phyloP scores from a whole-genome alignment of 1,139 yeast species.

The Yamadazyma blattariae region DNA sequence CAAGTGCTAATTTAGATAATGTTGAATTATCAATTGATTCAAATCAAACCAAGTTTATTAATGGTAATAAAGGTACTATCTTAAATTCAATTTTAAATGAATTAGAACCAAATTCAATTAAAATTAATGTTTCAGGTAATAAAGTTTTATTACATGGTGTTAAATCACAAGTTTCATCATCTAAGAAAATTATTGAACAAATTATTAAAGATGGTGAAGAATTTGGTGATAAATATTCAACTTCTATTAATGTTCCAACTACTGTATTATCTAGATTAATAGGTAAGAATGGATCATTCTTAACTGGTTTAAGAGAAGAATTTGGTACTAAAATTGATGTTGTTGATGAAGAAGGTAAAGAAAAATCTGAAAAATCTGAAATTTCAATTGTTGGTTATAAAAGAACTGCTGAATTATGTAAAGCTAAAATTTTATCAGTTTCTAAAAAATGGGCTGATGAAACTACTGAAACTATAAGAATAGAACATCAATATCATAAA shows the following conservation, averaged over 20 bases:
- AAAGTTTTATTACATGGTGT: conserved; percentile 65
- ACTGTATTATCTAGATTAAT: conserved; percentile 73
- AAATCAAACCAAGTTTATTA: conserved; percentile 54
- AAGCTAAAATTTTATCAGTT: conserved; percentile 52
- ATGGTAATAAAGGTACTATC: conserved; percentile 57
- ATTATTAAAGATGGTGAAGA: conserved; percentile 65
- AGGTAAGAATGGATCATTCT: conserved; percentile 82
- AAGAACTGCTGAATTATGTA: conserved; percentile 76
- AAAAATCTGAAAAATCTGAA: conserved; percentile 47
- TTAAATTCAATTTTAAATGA: conserved; percentile 46
- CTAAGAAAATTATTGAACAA: conserved; percentile 50
- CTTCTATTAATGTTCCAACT: conserved; percentile 56
- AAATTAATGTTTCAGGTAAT: conserved; percentile 42
- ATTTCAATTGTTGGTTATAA: conserved; percentile 74
- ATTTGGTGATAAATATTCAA: conserved; percentile 55
- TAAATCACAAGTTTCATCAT: conserved; percentile 51
- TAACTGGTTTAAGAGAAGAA: conserved; percentile 70
- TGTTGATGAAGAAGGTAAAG: conserved; percentile 23
- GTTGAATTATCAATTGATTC: conserved; percentile 50
- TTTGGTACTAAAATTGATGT: conserved; percentile 79
- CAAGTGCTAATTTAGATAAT: conserved; percentile 54
- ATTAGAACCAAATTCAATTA: conserved; percentile 38
- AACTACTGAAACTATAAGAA: conserved; percentile 55
- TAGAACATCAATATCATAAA: conserved; percentile 79
- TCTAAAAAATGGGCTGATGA: conserved; percentile 87